These are phyloP conservation scores for Trichoderma endophyticum DNA, from an alignment of 2,329 filamentous ascomycete species.

Conservation along the genomic window DNA sequence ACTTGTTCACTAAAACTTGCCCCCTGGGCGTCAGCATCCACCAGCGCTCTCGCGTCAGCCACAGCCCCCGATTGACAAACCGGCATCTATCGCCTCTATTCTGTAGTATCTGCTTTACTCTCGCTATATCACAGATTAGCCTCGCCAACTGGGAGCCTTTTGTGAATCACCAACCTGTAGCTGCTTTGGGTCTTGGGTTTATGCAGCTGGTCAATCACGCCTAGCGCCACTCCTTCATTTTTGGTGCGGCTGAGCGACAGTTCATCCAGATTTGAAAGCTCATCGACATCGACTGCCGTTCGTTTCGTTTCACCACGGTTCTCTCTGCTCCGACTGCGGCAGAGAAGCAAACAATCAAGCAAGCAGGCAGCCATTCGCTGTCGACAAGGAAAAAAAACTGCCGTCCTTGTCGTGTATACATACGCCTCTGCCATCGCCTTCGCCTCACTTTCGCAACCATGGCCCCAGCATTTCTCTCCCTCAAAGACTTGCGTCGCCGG, in stretches of 20 bases:
- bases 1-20: neutral
- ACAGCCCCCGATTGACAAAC: neutral
- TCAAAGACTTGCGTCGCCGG: constrained; percentile 70
- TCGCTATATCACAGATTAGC: constrained; percentile 10
- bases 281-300: neutral
- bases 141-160: neutral
- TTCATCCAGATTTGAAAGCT: neutral
- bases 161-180: constrained; percentile 8
- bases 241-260: neutral
- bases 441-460: constrained; percentile 35
- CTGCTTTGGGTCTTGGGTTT: neutral
- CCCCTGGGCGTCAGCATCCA: constrained; percentile 4
- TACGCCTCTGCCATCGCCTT: neutral
- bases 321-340: neutral
- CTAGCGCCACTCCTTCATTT: neutral
- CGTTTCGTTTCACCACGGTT: neutral
- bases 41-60: constrained; percentile 11
- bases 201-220: neutral
- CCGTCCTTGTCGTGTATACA: neutral
- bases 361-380: neutral
- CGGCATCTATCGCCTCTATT: neutral
- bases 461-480: constrained; percentile 63
- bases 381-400: neutral
- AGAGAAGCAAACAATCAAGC: neutral
- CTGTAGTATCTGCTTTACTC: constrained; percentile 7